Conservation (phyloP, 192 early-diverging fungal species). For the Umbelopsis sp. region DNA sequence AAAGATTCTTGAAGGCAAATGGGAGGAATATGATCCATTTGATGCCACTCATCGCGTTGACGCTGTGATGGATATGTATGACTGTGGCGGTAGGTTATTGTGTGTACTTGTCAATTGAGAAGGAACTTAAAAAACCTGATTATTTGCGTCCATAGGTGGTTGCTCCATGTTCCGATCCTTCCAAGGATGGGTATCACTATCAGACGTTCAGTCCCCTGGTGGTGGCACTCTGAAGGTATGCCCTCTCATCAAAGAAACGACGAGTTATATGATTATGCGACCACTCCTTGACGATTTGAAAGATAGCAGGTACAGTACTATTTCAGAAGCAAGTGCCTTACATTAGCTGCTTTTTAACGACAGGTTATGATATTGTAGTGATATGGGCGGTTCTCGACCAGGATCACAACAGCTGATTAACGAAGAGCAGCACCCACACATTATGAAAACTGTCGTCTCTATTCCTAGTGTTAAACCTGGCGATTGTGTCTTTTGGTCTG, state of each 20-base stretch:
- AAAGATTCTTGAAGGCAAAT: constrained; percentile 30
- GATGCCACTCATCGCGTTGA: constrained; percentile 34
- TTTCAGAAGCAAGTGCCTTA: too few relatives aligned
- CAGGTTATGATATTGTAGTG: neutral
- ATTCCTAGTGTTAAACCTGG: constrained; percentile 28
- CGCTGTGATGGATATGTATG: constrained; percentile 31
- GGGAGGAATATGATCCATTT: constrained; percentile 36
- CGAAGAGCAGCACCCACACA: constrained; percentile 26
- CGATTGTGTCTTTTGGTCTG: constrained; percentile 38
- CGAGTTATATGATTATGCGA: constrained; percentile 34
- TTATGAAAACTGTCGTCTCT: constrained; percentile 31
- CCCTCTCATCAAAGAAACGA: constrained; percentile 31
- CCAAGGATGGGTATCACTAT: constrained; percentile 37
- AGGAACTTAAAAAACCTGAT: neutral
- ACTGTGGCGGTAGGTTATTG: neutral
- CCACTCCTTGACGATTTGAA: constrained; percentile 26
- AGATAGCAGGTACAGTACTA: neutral
- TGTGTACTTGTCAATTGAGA: neutral
- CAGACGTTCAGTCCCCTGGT: constrained; percentile 21
- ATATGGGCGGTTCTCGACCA: constrained; percentile 27
- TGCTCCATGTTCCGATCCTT: constrained; percentile 35
- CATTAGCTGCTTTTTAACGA: too few relatives aligned
- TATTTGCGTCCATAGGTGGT: neutral
- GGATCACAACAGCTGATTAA: constrained; percentile 22
- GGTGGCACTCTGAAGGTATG: constrained; percentile 30